Evolutionary conservation across 2,329 filamentous ascomycete species (phyloP).

Genomic region (Trichoderma asperellum): DNA sequence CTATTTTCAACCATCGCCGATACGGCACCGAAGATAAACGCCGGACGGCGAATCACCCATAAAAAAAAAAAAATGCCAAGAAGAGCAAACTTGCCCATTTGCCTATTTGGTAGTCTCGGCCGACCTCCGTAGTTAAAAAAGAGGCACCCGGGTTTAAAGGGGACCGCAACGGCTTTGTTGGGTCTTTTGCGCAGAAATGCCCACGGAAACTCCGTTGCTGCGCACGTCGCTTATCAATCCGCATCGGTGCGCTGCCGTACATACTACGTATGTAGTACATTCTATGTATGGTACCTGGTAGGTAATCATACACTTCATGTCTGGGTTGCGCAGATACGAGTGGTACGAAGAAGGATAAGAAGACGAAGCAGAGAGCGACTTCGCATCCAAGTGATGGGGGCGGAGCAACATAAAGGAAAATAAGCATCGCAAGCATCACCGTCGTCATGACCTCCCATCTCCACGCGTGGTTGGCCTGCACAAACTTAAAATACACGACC

Average conservation of each 20-base stretch:
- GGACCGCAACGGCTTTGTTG: background rate
- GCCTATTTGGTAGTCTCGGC: background rate
- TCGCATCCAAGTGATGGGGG: background rate
- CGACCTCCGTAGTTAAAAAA: background rate
- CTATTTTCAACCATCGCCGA: background rate
- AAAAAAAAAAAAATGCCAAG: background rate
- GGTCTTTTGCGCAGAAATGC: background rate
- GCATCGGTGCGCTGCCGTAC: background rate
- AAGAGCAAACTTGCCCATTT: background rate
- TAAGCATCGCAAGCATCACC: background rate
- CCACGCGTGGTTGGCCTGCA: background rate
- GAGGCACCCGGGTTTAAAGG: background rate
- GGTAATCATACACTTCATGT: background rate
- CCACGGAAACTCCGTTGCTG: constrained; percentile 20
- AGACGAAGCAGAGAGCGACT: background rate
- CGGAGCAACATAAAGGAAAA: background rate
- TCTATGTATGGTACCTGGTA: too few relatives aligned
- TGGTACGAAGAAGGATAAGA: background rate
- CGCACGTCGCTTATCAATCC: background rate
- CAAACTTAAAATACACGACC: background rate
- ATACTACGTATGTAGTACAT: too few relatives aligned
- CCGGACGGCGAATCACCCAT: background rate
- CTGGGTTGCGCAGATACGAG: background rate
- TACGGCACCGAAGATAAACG: constrained; percentile 3
- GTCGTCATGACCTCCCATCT: background rate